Evolutionary conservation across 2,329 filamentous ascomycete species (phyloP), one percentile per base, ranked within the genome.

Genomic region (Arthrobotrys sphaeroides): DNA sequence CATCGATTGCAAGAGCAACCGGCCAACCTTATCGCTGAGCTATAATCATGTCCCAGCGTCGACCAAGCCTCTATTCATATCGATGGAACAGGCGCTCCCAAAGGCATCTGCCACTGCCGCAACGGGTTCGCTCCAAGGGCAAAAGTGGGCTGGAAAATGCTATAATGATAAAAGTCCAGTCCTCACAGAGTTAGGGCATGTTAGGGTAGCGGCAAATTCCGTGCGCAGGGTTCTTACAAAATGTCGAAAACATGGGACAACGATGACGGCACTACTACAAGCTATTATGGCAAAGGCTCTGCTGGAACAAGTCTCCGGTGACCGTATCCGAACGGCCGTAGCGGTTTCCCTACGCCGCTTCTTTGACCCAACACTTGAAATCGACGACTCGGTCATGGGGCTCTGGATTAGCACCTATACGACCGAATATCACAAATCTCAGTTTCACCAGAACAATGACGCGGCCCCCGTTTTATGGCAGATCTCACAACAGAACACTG

Each of bases 331-430:
- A 12, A 72, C 67, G 0, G 67, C 67, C 4, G 67, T 72, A 28
- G 67, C 67, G n/a, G 59, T 72, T 40, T 72, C 67, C 5, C 24
- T 72, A n/a, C 67, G 67, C 38, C 64, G 67, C 24, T 72, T 72
- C 20, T 72, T 72, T 20, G 18, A 60, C 12, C 57, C 67, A 13
- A 26, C 7, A 6, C n/a, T 69, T 40, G 40, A 20, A 5, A 51
- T 68, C 33, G 49, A 64, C 65, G 67, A 72, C 33, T 72, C 67
- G 3, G 49, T 72, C 47, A 72, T 72, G 67, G 67, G 67, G 9
- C 31, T 72, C 7, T 72, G 67, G 67, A 72, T 72, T 40, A 72
- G 67, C 31, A 57, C 47, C 3, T 72, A 72, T 12, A 64, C 67
- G 18, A 64, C 51, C 9, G 67, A 72, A 26, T 72, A 59, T 20